phyloP scores from a whole-genome alignment of 495 filamentous ascomycete genomes.

The Penicillium silybi region DNA sequence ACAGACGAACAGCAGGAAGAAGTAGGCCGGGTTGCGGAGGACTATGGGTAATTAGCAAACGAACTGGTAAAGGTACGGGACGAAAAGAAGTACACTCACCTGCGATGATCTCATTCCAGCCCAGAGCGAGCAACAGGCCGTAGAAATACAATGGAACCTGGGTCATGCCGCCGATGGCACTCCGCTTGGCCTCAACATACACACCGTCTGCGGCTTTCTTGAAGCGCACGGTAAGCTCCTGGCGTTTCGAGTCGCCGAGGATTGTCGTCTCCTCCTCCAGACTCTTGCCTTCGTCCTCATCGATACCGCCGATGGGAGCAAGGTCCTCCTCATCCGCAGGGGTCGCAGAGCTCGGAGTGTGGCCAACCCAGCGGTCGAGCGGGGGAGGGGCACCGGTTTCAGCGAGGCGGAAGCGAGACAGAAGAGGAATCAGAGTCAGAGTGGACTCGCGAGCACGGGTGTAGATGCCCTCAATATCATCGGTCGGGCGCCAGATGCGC shows the following conservation, averaged over 20 bases:
- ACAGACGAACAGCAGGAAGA: constrained; percentile 76
- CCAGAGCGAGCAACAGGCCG: constrained; percentile 77
- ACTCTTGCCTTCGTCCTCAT: constrained; percentile 89
- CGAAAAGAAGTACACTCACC: constrained; percentile 52
- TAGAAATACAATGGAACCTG: constrained; percentile 96
- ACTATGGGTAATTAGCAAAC: constrained; percentile 51
- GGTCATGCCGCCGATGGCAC: constrained; percentile 90
- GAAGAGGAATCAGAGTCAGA: constrained; percentile 79
- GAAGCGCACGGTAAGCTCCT: constrained; percentile 89
- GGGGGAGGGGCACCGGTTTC: constrained; percentile 71
- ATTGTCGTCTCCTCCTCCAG: constrained; percentile 96
- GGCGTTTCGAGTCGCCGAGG: constrained; percentile 77
- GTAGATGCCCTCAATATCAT: constrained; percentile 95
- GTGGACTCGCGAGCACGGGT: constrained; percentile 89
- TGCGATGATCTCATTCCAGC: constrained; percentile 95
- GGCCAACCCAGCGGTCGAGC: constrained; percentile 75
- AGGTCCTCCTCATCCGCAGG: constrained; percentile 87
- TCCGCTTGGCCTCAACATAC: constrained; percentile 94
- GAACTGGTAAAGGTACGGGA: neutral
- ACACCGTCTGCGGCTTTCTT: constrained; percentile 97
- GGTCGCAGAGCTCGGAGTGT: constrained; percentile 69
- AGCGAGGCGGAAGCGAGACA: constrained; percentile 75
- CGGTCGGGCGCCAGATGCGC: constrained; percentile 92
- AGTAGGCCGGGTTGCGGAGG: constrained; percentile 86
- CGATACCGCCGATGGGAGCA: constrained; percentile 78